A percentile compares a stretch with the other conserved stretches of the same genome.
Evolutionary conservation across 2,329 filamentous ascomycete genomes (phyloP).

Genomic region (Aspergillus latus): DNA sequence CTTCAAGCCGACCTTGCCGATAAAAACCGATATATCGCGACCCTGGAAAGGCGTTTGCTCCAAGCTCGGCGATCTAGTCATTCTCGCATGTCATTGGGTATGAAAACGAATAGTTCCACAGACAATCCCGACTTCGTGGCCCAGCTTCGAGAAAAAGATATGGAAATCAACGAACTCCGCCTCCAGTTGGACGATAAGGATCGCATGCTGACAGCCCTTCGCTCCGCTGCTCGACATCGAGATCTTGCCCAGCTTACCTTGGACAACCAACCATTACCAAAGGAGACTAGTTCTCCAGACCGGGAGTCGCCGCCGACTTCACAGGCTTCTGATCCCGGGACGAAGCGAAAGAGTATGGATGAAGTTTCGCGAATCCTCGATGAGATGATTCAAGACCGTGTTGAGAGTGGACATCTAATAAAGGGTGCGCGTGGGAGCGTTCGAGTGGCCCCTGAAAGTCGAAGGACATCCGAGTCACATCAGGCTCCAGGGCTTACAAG

Average conservation of each 20-base stretch:
- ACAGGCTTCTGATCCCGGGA: slow-evolving; percentile 28
- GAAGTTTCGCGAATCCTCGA: slow-evolving; percentile 93
- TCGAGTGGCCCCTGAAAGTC: slow-evolving; percentile 52
- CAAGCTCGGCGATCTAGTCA: slow-evolving; percentile 90
- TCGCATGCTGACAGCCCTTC: slow-evolving; percentile 82
- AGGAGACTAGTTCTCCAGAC: slow-evolving; percentile 25
- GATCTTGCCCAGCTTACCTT: slow-evolving; percentile 69
- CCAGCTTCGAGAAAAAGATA: slow-evolving; percentile 81
- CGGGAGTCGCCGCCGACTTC: slow-evolving; percentile 23
- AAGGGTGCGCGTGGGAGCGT: slow-evolving; percentile 68
- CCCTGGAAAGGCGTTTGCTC: slow-evolving; percentile 84
- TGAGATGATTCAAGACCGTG: slow-evolving; percentile 90
- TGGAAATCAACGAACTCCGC: slow-evolving; percentile 87
- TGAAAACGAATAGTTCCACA: slow-evolving; percentile 64
- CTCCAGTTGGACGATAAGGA: slow-evolving; percentile 92
- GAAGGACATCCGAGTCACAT: slow-evolving; percentile 31
- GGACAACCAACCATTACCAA: slow-evolving; percentile 34
- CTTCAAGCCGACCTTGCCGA: slow-evolving; percentile 93
- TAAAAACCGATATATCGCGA: slow-evolving; percentile 94
- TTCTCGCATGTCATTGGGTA: slow-evolving; percentile 76
- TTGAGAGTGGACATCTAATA: slow-evolving; percentile 71
- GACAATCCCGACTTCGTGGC: slow-evolving; percentile 75
- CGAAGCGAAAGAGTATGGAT: slow-evolving; percentile 69
- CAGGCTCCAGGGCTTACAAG: slow-evolving; percentile 21
- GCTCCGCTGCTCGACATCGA: slow-evolving; percentile 79